A percentile compares a stretch with the other conserved stretches of the same genome.
Evolutionary conservation across 176 grass and related monocot species (phyloP).

Genomic region (Triticum urartu): DNA sequence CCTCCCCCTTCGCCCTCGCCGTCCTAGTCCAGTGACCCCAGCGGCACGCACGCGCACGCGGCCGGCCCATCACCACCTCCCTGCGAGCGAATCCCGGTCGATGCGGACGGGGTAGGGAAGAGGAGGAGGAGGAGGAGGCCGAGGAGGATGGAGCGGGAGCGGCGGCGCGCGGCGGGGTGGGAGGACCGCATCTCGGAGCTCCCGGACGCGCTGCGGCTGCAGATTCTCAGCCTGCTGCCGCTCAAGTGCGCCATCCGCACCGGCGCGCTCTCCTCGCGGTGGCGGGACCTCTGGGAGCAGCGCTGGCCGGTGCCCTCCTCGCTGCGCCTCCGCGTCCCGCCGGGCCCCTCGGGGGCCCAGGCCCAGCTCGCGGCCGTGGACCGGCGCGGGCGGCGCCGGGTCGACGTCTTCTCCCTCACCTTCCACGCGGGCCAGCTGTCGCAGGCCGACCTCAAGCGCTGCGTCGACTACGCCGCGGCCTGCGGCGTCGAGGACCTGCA

Average conservation of each 20-base stretch:
- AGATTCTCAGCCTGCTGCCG: constrained; percentile 68
- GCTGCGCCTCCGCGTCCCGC: constrained; percentile 11
- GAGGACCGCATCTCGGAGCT: constrained; percentile 65
- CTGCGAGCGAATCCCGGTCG: constrained; percentile 12
- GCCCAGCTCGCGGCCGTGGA: neutral
- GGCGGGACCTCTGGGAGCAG: constrained; percentile 51
- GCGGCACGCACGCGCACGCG: neutral
- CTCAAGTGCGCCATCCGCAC: constrained; percentile 68
- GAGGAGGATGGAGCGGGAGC: neutral
- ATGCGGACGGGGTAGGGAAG: constrained; percentile 13
- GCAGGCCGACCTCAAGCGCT: constrained; percentile 49
- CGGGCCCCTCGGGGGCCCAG: neutral
- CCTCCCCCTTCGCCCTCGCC: neutral
- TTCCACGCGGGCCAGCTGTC: constrained; percentile 52
- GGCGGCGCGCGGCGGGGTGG: neutral
- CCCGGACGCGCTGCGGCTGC: constrained; percentile 54
- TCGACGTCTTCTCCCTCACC: constrained; percentile 53
- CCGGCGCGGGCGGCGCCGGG: constrained; percentile 40
- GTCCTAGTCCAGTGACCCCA: neutral
- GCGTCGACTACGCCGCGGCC: constrained; percentile 58
- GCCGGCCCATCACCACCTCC: neutral
- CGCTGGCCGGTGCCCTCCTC: constrained; percentile 61
- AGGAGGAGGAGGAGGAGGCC: neutral
- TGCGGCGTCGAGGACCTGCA: constrained; percentile 68
- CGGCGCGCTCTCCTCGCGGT: constrained; percentile 45